These are phyloP conservation scores for Arthonia radiata DNA, from an alignment of 495 filamentous ascomycete genomes.

Conservation along the genomic window DNA sequence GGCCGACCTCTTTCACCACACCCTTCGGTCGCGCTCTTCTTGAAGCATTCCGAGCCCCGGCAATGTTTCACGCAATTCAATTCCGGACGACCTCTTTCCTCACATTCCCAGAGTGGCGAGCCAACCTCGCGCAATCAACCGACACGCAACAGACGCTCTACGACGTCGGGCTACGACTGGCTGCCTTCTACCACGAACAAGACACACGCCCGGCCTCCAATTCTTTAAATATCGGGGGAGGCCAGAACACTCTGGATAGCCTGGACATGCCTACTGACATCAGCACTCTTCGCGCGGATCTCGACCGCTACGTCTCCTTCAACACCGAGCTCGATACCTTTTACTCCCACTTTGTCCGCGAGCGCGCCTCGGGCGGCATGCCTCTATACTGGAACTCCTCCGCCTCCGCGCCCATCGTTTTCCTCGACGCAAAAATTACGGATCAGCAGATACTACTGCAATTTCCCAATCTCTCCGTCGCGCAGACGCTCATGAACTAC, in stretches of 20 bases:
- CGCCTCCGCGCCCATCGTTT: constrained; percentile 5
- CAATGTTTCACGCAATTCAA: constrained; percentile 6
- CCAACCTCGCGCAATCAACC: too few relatives aligned
- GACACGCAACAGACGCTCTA: too few relatives aligned
- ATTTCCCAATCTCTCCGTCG: constrained; percentile 9
- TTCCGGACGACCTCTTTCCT: constrained; percentile 2
- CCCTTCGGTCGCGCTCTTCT: constrained; percentile 13
- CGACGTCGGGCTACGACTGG: too few relatives aligned
- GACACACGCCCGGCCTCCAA: too few relatives aligned
- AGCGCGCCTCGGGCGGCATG: constrained; percentile 12
- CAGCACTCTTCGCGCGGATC: constrained; percentile 4
- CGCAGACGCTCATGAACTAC: constrained; percentile 12
- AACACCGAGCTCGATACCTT: constrained; percentile 9
- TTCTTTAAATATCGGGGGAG: too few relatives aligned
- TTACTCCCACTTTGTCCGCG: constrained; percentile 8
- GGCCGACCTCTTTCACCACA: constrained; percentile 10
- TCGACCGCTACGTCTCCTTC: constrained; percentile 9
- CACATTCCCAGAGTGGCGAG: constrained; percentile 2
- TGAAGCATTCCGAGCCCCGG: constrained; percentile 10
- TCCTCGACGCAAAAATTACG: constrained; percentile 14
- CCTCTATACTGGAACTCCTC: constrained; percentile 6
- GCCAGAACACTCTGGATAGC: too few relatives aligned
- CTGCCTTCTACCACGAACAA: too few relatives aligned
- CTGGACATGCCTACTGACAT: too few relatives aligned
- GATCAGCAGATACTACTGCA: too few relatives aligned